Evolutionary conservation across 2,329 filamentous ascomycete species (phyloP).

Genomic region (Rhytidhysteron rufulum): DNA sequence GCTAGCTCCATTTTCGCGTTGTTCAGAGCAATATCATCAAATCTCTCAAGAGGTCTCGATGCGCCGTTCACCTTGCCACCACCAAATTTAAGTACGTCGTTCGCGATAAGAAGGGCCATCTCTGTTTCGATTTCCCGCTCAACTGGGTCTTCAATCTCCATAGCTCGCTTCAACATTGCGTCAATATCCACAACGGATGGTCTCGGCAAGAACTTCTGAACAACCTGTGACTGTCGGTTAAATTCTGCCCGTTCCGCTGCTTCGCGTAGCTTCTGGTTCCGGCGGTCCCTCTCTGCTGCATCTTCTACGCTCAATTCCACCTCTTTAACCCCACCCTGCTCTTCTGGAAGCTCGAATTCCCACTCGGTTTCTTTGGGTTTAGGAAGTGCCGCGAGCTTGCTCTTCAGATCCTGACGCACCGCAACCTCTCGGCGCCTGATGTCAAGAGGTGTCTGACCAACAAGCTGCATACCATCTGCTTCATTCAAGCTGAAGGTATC

Average conservation of each 20-base stretch:
- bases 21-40: conserved; percentile 69
- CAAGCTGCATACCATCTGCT: conserved; percentile 62
- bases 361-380: conserved; percentile 92
- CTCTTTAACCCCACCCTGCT: conserved; percentile 59
- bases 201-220: conserved; percentile 78
- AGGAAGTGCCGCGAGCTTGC: conserved; percentile 75
- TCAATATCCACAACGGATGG: conserved; percentile 70
- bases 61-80: conserved; percentile 62
- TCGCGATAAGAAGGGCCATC: conserved; percentile 72
- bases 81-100: conserved; percentile 75
- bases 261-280: conserved; percentile 59
- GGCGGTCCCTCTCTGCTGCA: conserved; percentile 70
- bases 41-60: conserved; percentile 55
- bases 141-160: conserved; percentile 59
- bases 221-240: conserved; percentile 81
- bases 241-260: conserved; percentile 68
- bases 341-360: conserved; percentile 88
- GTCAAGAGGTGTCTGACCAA: conserved; percentile 73
- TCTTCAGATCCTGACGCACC: conserved; percentile 64
- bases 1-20: conserved; percentile 74
- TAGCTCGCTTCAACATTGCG: conserved; percentile 61
- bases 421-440: conserved; percentile 67
- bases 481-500: conserved; percentile 83
- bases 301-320: conserved; percentile 61
- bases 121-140: conserved; percentile 70